Evolutionary conservation across 345 rosid species (phyloP), one percentile per base, ranked within the genome.

Genomic region (Hirschfeldia incana): DNA sequence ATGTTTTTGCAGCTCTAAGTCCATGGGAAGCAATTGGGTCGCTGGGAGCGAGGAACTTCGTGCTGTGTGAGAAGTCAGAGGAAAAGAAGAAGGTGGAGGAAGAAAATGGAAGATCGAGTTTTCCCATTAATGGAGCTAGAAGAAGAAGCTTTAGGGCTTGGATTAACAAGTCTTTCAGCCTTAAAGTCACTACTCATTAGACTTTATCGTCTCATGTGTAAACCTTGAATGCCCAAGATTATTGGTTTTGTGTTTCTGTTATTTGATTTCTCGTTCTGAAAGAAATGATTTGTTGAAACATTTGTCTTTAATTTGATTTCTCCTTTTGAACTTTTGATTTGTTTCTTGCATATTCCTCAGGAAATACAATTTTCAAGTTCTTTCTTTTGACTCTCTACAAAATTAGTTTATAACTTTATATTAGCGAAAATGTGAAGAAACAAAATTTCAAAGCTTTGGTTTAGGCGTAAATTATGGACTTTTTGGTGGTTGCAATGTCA

Each of bases 41-140:
- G 30, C 10, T 73, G 2, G 91, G 88, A 34, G 87, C 81, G 65
- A 88, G 97, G 80, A 88, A 85, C 72, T 94, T 92, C 69, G 85
- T 92, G 84, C 76, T 94, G 12, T 94, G 91, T 90, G 89, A 87
- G 93, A 90, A 92, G 83, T 85, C 90, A 49, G 67, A 59, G 77
- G 74, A 86, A 61, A 58, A 68, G 62, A 58, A 67, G 77, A 69
- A 82, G 12, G 75, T 74, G 58, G 87, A 84, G 67, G 84, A 17
- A 73, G 78, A 70, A 0, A 85, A 81, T 70, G 89, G 78, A 49
- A 80, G 83, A 53, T 81, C 86, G 46, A 73, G 15, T 33, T 59
- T 32, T 28, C 26, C 73, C 83, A 28, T 62, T 60, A 46, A 73
- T 82, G 75, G 81, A 80, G 59, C 76, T 17, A 85, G 44, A 6